Percentiles rank a stretch among this genome's conserved stretches.
Conservation (phyloP, 2,329 filamentous ascomycete species). For the Ophidiomyces ophidiicola region DNA sequence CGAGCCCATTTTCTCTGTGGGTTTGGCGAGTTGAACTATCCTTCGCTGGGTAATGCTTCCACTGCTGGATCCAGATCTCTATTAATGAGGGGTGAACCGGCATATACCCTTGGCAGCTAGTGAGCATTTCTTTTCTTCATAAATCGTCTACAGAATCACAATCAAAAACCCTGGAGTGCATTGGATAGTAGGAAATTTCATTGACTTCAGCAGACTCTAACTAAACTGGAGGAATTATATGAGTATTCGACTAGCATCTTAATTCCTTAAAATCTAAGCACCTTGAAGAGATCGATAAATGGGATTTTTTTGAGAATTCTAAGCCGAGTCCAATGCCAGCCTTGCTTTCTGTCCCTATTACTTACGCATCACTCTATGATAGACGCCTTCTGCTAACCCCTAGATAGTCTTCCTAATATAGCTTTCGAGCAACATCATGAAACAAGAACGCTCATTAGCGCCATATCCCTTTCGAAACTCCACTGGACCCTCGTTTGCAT, state of each 20-base stretch:
- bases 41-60: conserved; percentile 19
- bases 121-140: conserved; percentile 17
- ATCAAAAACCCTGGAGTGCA: no score
- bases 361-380: neutral
- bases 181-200: no score
- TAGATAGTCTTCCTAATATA: conserved; percentile 20
- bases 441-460: conserved; percentile 22
- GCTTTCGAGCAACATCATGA: conserved; percentile 28
- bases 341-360: neutral
- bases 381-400: conserved; percentile 6
- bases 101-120: conserved; percentile 25
- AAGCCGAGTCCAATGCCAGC: neutral
- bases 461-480: conserved; percentile 22
- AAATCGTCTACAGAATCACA: no score
- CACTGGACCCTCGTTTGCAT: conserved; percentile 33
- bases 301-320: no score
- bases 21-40: conserved; percentile 27
- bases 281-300: no score
- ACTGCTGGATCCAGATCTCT: neutral
- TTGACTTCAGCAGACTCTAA: no score
- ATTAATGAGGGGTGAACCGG: neutral
- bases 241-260: no score
- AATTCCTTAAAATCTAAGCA: neutral
- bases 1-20: conserved; percentile 32
- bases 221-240: no score